Percentiles rank a stretch among this genome's conserved stretches.
Evolutionary conservation across 306 rosid genomes (phyloP).

Genomic region (Ceratonia siliqua): DNA sequence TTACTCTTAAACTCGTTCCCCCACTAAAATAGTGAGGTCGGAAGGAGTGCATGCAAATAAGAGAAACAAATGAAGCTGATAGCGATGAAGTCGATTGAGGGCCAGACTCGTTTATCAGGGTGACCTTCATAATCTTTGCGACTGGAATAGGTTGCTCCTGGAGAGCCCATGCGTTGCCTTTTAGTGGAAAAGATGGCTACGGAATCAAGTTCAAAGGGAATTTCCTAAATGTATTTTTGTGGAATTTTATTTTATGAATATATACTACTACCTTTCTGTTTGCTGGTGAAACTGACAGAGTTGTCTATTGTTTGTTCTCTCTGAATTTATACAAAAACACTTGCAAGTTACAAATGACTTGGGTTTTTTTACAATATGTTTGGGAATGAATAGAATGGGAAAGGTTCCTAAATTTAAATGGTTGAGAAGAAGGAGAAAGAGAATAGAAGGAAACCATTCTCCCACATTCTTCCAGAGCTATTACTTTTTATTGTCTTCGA

Average conservation of each 20-base stretch:
- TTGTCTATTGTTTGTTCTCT: background rate
- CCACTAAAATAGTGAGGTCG: background rate
- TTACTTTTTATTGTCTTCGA: too few species aligned
- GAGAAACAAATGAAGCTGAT: background rate
- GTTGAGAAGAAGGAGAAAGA: too few species aligned
- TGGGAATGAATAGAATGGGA: background rate
- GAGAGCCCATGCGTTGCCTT: background rate
- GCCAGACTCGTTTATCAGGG: background rate
- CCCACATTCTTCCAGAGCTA: too few species aligned
- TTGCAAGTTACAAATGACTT: too few species aligned
- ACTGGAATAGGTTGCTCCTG: background rate
- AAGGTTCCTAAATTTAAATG: too few species aligned
- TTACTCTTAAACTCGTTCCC: conserved; percentile 49
- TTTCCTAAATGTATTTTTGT: background rate
- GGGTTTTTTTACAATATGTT: background rate
- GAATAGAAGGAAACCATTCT: too few species aligned
- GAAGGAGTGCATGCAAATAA: background rate
- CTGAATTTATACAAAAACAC: background rate
- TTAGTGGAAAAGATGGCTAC: background rate
- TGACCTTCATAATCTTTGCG: background rate
- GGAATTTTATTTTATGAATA: background rate
- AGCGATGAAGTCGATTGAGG: background rate
- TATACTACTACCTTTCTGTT: conserved; percentile 3
- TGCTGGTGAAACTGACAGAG: background rate
- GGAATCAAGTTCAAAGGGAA: background rate